Base-by-base conservation (phyloP, 805 yeast species). In the Citeromyces matritensis region DNA sequence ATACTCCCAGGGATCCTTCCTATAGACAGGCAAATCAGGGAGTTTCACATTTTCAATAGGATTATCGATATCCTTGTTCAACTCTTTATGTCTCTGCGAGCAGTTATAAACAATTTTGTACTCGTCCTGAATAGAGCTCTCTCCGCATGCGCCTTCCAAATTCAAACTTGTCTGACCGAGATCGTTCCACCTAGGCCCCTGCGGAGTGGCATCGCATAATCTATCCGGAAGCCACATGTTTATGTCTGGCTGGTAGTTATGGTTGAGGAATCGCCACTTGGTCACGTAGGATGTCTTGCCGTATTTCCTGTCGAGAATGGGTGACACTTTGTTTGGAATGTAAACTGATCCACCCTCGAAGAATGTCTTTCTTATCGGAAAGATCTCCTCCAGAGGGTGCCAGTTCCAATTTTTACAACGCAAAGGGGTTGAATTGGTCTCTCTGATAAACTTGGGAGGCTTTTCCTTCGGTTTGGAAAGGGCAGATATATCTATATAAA, bases 331-430 rank as follows among this genome's bases (percentile, higher is more conserved):
- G 30, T 52, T 49, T 12, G 70, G 70, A 29, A 62, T 45, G 42
- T 61, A 65, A 2, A 61, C 65, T 26, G 55, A 48, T 32, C 61
- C 62, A 26, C 70, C 71, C 44, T 65, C 72, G 24, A 58, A 57
- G 15, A 47, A 39, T 0, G 69, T 53, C 37, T 57, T 55, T 33
- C 60, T 49, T 31, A 65, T 40, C 9, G 70, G 70, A 30, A 58
- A 53, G 19, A 65, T 40, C 35, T 63, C 68, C 8, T 39, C 36
- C 26, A 37, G 34, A 2, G 39, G 30, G 31, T 43, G 44, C 44
- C 47, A 48, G 31, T 48, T 50, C 29, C 37, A 37, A 34, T 48
- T 44, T 33, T 49, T 48, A 27, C 51, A 45, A 35, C 44, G 12
- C 24, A n/a, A 9, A 2, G 27, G 15, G 9, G 14, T 14, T 13